Conservation (phyloP, 2,329 filamentous ascomycete genomes). For the Dactylellina haptotyla region DNA sequence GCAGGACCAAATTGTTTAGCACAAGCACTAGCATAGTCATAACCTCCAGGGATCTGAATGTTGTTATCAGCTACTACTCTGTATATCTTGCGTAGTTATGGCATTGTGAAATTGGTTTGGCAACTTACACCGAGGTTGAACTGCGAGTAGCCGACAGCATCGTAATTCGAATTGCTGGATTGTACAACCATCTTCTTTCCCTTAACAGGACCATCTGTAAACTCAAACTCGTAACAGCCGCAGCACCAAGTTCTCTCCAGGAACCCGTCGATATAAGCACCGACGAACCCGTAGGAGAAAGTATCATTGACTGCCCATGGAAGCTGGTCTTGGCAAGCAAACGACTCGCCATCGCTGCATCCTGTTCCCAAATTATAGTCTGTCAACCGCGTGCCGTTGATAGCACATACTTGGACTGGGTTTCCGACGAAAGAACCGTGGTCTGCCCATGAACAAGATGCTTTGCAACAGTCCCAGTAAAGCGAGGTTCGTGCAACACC, state of each 20-base stretch:
- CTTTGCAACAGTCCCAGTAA: slow-evolving; percentile 74
- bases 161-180: slow-evolving; percentile 65
- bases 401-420: slow-evolving; percentile 54
- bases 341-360: slow-evolving; percentile 70
- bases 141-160: slow-evolving; percentile 29
- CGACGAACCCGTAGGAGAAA: slow-evolving; percentile 74
- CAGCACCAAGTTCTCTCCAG: slow-evolving; percentile 73
- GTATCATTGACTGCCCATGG: slow-evolving; percentile 72
- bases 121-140: slow-evolving; percentile 46
- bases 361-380: slow-evolving; percentile 60
- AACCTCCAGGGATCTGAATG: slow-evolving; percentile 46
- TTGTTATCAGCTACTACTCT: not conserved
- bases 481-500: slow-evolving; percentile 60
- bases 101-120: not conserved
- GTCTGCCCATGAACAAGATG: slow-evolving; percentile 67
- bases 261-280: slow-evolving; percentile 68
- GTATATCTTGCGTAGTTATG: not conserved
- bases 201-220: slow-evolving; percentile 64
- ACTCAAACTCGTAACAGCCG: slow-evolving; percentile 71
- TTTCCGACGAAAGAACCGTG: slow-evolving; percentile 48
- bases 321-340: slow-evolving; percentile 71
- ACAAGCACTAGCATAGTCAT: slow-evolving; percentile 43
- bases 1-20: slow-evolving; percentile 38
- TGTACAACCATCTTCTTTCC: slow-evolving; percentile 74
- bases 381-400: slow-evolving; percentile 35